A percentile compares a stretch with the other conserved stretches of the same genome.
Conservation (phyloP, 352 stramenopile species). For the Thraustochytrium sp. region DNA sequence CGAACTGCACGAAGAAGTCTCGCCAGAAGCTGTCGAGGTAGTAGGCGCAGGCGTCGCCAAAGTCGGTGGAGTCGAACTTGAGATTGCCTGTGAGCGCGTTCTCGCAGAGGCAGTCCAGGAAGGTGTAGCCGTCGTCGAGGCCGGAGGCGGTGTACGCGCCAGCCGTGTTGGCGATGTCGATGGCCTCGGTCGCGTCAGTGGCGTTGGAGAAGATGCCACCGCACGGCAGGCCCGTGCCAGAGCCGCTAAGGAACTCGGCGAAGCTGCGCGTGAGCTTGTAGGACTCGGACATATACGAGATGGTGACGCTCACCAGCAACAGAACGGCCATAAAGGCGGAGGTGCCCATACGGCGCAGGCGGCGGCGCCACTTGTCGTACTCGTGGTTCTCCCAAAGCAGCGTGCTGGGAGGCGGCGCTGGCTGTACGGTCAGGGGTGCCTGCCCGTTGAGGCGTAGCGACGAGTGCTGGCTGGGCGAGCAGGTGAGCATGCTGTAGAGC, state of each 20-base stretch:
- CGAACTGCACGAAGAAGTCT: neutral
- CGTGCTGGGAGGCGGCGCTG: constrained; percentile 20
- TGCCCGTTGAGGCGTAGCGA: neutral
- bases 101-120: constrained; percentile 44
- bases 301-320: neutral
- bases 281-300: constrained; percentile 30
- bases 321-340: constrained; percentile 20
- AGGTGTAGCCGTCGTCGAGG: neutral
- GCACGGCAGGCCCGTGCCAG: neutral
- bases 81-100: neutral
- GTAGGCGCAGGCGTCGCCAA: neutral
- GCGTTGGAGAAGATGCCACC: constrained; percentile 1
- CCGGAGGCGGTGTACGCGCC: neutral
- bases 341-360: constrained; percentile 2
- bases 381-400: constrained; percentile 44
- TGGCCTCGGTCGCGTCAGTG: neutral
- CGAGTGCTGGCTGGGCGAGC: neutral
- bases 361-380: neutral
- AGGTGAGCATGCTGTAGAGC: neutral
- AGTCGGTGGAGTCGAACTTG: neutral
- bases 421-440: neutral
- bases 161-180: neutral
- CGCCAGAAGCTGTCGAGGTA: neutral
- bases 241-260: neutral
- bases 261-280: constrained; percentile 31